Base-by-base conservation (phyloP, 257 asterid species). In the Linaria vulgaris region DNA sequence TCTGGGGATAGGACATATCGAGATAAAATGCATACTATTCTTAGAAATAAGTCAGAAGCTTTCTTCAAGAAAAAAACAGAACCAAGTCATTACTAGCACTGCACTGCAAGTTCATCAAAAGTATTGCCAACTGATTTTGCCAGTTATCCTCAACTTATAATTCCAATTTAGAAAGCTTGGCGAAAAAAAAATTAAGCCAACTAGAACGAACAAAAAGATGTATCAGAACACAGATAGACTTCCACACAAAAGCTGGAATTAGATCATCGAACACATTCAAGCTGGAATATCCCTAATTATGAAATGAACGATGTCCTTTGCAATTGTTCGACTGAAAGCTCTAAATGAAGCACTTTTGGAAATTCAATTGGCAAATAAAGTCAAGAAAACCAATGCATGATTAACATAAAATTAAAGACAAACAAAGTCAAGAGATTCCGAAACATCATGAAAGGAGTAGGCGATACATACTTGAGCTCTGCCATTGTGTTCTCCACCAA, bases 401-500 rank as follows among this genome's bases (percentile, higher is more conserved):
- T 25, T 34, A 58, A 52, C 23, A 17, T 9, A 62, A 16, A 53
- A 52, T 20, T 22, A 7, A 51, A 20, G 30, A 8, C 34, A 30
- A 51, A 30, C 52, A 46, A 16, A 25, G 45, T 57, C 59, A 59
- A 62, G 48, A 70, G 46, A 50, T 58, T 21, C 60, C 51, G 63
- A 52, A 61, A 6, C 15, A 41, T 34, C 48, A 47, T 37, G 20
- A 9, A 25, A 56, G 57, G 27, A 65, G 37, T 48, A 61, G 39
- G 67, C 39, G 24, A 56, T 66, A 78, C 99, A 48, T 86, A 94
- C 99, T 94, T 80, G 99, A 94, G 86, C 99, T 94, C 84, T 94
- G 99, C 99, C 99, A 94, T 61, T 90, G 99, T 53, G 99, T 94
- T 79, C 99, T 90, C 99, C 97, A 94, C 99, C 99, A 94, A 71